Evolutionary conservation across 306 rosid genomes (phyloP).

Genomic region (Lotus japonicus): DNA sequence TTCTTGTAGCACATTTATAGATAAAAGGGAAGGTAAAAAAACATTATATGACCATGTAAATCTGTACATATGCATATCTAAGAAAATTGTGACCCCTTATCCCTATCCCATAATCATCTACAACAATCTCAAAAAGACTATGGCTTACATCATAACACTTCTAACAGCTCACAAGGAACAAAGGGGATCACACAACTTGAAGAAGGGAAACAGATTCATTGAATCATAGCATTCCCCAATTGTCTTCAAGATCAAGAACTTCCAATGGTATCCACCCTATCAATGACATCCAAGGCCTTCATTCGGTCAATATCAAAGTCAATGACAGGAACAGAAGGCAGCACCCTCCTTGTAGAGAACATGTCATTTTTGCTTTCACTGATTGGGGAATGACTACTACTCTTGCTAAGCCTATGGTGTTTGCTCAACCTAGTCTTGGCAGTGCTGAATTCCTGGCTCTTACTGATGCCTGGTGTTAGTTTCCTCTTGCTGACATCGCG

Average conservation of each 20-base stretch:
- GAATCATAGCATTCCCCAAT: not conserved
- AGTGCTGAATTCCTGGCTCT: conserved; percentile 88
- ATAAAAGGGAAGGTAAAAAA: conserved; percentile 8
- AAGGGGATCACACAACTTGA: conserved; percentile 17
- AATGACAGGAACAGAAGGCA: conserved; percentile 67
- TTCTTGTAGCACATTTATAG: not conserved
- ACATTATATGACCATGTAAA: conserved; percentile 28
- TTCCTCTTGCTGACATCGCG: conserved; percentile 72
- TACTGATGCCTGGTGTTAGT: conserved; percentile 85
- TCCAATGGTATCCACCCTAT: conserved; percentile 74
- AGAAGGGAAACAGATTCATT: conserved; percentile 17
- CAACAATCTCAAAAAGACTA: conserved; percentile 23
- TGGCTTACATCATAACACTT: conserved; percentile 15
- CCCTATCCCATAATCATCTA: conserved; percentile 23
- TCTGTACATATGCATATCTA: conserved; percentile 47
- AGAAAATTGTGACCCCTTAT: conserved; percentile 21
- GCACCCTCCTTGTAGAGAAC: conserved; percentile 55
- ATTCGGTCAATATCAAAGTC: conserved; percentile 64
- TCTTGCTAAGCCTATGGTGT: conserved; percentile 79
- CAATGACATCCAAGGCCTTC: conserved; percentile 80
- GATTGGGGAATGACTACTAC: conserved; percentile 84
- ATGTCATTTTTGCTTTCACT: conserved; percentile 48
- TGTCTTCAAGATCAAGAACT: conserved; percentile 26
- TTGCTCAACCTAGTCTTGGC: conserved; percentile 63
- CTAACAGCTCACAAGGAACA: conserved; percentile 24